Conservation (phyloP, 805 yeast species). For the Ogataea naganishii region DNA sequence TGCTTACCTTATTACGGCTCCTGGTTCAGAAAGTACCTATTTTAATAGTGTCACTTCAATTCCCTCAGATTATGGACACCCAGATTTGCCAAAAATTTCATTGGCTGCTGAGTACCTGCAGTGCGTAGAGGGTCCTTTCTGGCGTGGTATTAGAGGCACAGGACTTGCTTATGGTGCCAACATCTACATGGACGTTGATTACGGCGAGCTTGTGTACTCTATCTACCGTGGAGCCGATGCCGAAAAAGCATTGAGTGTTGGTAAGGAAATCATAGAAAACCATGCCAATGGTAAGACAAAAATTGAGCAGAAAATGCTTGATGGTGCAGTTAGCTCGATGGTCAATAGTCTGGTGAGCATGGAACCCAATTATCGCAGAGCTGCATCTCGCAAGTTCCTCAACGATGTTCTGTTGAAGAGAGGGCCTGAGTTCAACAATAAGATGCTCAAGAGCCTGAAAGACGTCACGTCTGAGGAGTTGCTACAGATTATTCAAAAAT, state of each 20-base stretch:
- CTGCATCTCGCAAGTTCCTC: conserved; percentile 58
- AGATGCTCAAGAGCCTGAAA: conserved; percentile 44
- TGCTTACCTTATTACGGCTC: conserved; percentile 61
- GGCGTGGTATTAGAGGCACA: conserved; percentile 92
- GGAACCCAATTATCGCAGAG: conserved; percentile 55
- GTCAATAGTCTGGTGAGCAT: conserved; percentile 63
- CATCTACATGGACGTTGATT: conserved; percentile 49
- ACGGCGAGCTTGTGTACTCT: conserved; percentile 56
- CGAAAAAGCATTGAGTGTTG: conserved; percentile 48
- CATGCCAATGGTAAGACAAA: conserved; percentile 43
- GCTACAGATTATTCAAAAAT: conserved; percentile 39
- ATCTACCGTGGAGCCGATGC: conserved; percentile 84
- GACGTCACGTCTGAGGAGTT: conserved; percentile 46
- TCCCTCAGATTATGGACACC: conserved; percentile 44
- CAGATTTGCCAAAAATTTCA: conserved; percentile 61
- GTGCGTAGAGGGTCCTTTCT: conserved; percentile 92
- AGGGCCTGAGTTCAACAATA: conserved; percentile 55
- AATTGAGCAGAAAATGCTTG: conserved; percentile 52
- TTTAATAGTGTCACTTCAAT: conserved; percentile 51
- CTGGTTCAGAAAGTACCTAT: conserved; percentile 80
- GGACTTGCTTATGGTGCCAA: conserved; percentile 90
- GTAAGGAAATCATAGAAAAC: conserved; percentile 54
- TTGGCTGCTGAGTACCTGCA: conserved; percentile 70
- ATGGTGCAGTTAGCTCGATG: conserved; percentile 69
- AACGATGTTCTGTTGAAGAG: conserved; percentile 62